Base-by-base conservation (phyloP, 345 rosid genomes). In the Salix arbutifolia region DNA sequence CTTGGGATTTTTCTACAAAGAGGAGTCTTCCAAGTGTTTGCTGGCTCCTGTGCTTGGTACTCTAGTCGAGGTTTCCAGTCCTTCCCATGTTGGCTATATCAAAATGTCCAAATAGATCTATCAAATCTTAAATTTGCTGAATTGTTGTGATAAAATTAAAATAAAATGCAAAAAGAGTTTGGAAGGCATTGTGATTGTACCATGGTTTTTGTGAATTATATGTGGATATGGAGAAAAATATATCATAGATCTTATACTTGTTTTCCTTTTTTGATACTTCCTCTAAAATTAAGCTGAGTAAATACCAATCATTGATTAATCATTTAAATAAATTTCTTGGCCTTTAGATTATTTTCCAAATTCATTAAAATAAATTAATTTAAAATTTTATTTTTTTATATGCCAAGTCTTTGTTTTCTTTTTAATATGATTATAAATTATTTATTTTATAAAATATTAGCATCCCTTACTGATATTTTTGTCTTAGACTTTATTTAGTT, bases 51-150 rank as follows among this genome's bases (percentile, higher is more conserved):
- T 82, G 16, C 67, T 80, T 70, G 60, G 65, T 38, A 80, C 89
- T 5, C 78, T 78, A 2, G 64, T 65, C 8, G 48, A 74, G 42
- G 86, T 80, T 38, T 18, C 81, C 2, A 76, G 76, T 64, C 12
- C 84, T 9, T 72, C 84, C 21, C 80, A 76, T 64, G 30, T 78
- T 65, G 89, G 75, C 10, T 84, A 37, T 82, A 76, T 78, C 38
- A 78, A 78, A 73, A 70, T 53, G 19, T 73, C 78, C 48, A 73
- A 67, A 8, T 26, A 61, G 71, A 69, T 30, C 33, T 31, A 1
- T 17, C 17, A 26, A 17, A 4, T 65, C 3, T 8, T 9, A 66
- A 35, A 40, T 28, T 33, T 2, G 61, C 3, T n/a, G 25, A 53
- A 53, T 21, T 21, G 8, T 21, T 53, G 61, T 2, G 61, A 8